Base-by-base conservation (phyloP, 1,139 yeast species). In the Blastobotrys malaysiensis region DNA sequence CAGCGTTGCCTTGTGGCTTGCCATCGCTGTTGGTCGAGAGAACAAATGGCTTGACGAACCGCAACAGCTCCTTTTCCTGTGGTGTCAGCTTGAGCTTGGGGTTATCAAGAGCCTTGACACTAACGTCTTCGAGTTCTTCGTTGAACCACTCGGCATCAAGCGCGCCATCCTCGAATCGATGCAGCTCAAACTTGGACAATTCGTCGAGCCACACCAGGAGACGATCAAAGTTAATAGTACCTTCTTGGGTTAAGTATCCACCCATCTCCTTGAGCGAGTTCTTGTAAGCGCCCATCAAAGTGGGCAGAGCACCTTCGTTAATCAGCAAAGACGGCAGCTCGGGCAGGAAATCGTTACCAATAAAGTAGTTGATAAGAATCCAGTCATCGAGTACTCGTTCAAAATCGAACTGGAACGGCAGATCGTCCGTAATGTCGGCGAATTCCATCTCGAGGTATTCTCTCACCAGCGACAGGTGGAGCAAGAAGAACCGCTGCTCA, bases 261-360 rank as follows among this genome's bases (percentile, higher is more conserved):
- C 88, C 96, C 55, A 84, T 74, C 57, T 79, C 80, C 61, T 80
- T 78, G 65, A 93, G 77, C 20, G 91, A 83, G 65, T 84, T 84
- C 67, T 90, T 93, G 74, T 95, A 93, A 13, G 97, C 86, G 60
- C 85, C 88, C 63, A 93, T 77, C 64, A 95, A 78, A 45, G 90
- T 79, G 13, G 98, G 97, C 74, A 95, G 86, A 0, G 99, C 99
- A 63, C 98, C 98, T 64, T 91, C 93, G 67, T 90, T 91, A 63
- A 95, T 81, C 69, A 88, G 90, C 65, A 95, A 77, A 69, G 91
- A 96, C 1, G 99, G 99, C 64, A 95, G 79, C 68, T 93, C 89
- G n/a, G 99, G 99, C 66, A 95, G 79, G 82, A 95, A 95, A 79
- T 95, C 99, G 68, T 95, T 95, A 65, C 99, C 99, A 65, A 95